Base-by-base conservation (phyloP, 1,284 basidiomycete genomes). In the Pseudomicrostroma phylloplanum region DNA sequence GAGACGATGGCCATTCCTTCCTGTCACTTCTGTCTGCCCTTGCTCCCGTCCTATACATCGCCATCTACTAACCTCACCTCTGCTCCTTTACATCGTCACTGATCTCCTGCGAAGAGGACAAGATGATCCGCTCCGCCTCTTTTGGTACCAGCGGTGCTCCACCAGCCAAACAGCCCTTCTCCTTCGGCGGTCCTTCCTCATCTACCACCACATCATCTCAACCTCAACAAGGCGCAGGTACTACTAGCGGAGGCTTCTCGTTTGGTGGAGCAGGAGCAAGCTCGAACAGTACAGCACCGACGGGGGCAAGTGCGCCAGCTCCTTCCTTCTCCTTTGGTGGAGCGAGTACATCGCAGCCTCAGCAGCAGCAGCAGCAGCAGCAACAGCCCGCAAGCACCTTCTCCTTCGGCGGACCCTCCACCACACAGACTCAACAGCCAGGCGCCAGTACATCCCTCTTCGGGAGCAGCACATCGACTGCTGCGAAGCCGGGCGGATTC, bases 401-500 rank as follows among this genome's bases (percentile, higher is more conserved):
- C 58, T 64, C 54, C 63, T 61, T 40, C 61, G 63, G n/a, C 63
- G 40, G 26, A 64, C 42, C 60, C 63, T 17, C 63, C 60, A 1
- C 3, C 13, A 42, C 40, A 19, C 30, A 36, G 30, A 36, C 30
- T 36, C 30, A 36, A 36, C 30, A 36, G 30, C 30, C 30, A 9
- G 55, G 40, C 3, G 15, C 39, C 15, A 46, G 19, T 21, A 61
- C 11, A 40, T 30, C 15, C 26, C 21, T 25, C 43, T 23, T 21
- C 46, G 25, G n/a, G 4, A 25, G 19, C 46, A 46, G 17, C 30
- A 26, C 21, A 15, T 11, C 55, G 61, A 11, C 63, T 63, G 57
- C 65, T 61, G 17, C 61, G 57, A 17, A 65, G 60, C 59, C 63
- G 55, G 63, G 58, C 61, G 13, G 65, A 65, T 57, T 67, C 61